A percentile compares a stretch with the other conserved stretches of the same genome.
Conservation (phyloP, 768 basidiomycete genomes). For the Brasilioporus rufonigricans region DNA sequence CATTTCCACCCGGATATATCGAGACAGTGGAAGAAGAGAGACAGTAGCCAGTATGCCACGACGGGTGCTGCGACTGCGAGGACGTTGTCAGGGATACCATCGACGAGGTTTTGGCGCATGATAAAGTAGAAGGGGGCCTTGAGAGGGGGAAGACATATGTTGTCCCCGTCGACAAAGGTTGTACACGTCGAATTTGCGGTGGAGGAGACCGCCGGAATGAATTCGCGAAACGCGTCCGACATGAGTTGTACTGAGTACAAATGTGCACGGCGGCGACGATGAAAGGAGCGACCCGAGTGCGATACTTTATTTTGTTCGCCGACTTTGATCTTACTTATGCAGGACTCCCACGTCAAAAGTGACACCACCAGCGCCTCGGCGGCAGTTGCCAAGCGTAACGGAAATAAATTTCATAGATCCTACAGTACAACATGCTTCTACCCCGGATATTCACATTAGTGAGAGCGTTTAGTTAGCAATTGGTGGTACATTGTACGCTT, state of each 20-base stretch:
- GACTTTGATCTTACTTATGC: slow-evolving; percentile 1
- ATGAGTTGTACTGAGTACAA: too few relatives aligned
- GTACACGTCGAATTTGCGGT: slow-evolving; percentile 39
- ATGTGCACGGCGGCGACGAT: too few relatives aligned
- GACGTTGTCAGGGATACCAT: slow-evolving; percentile 63
- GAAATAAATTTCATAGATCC: slow-evolving; percentile 22
- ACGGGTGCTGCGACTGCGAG: slow-evolving; percentile 75
- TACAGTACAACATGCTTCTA: slow-evolving; percentile 36
- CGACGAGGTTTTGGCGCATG: slow-evolving; percentile 44
- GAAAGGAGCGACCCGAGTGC: too few relatives aligned
- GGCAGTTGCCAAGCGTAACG: neutral
- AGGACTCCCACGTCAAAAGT: slow-evolving; percentile 11
- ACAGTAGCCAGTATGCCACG: slow-evolving; percentile 80
- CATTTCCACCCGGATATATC: slow-evolving; percentile 76
- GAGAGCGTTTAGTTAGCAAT: slow-evolving; percentile 28
- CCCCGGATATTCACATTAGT: slow-evolving; percentile 32
- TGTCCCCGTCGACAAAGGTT: slow-evolving; percentile 32
- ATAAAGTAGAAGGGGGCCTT: slow-evolving; percentile 57
- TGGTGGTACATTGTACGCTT: slow-evolving; percentile 32
- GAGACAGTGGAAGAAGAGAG: slow-evolving; percentile 76
- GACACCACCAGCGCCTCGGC: too few relatives aligned
- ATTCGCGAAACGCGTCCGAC: slow-evolving; percentile 13
- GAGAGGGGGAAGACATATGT: slow-evolving; percentile 36
- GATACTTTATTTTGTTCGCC: too few relatives aligned
- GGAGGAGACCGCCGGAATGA: neutral